Evolutionary conservation across 768 basidiomycete genomes (phyloP), one percentile per base, ranked within the genome.

Genomic region (Cystobasidium onofrii): DNA sequence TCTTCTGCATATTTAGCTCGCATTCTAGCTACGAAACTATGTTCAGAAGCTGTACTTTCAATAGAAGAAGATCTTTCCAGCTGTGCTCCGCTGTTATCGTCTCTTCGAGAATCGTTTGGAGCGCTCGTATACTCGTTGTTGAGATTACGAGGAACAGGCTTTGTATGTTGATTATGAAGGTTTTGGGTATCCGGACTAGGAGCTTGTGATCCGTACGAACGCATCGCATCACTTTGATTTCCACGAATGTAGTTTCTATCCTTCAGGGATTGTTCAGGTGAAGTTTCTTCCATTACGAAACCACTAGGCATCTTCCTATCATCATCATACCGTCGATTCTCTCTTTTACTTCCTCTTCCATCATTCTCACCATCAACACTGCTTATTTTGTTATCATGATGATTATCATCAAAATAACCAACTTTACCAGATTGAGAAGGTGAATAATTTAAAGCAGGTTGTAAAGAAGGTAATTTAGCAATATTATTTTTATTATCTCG

Each of bases 21-120:
- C 69, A 71, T 71, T 2, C 69, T 7, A n/a, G 23, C 36, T 36
- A 71, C 69, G 54, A 71, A 71, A 44, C 69, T 71, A 6, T 71
- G 54, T 61, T 71, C 54, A 29, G 50, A 55, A 23, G 69, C 69
- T 9, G 69, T 71, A 55, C 69, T 71, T 71, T 71, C 69, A 13
- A 71, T 44, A 12, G 54, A 57, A 1, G 17, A 27, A 12, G 69
- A 33, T 36, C 69, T 4, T 39, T 55, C 36, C 10, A 71, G 54
- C 13, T 31, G 6, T 34, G 63, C 33, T 41, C 33, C 63, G n/a
- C n/a, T n/a, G n/a, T n/a, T n/a, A 43, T 29, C 36, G n/a, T 23
- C 57, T 27, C 29, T 25, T 57, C 31, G 55, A 57, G 55, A 13
- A 33, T 33, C 10, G n/a, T 57, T 12, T 9, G 57, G 31, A 33